Base-by-base conservation (phyloP, 1,284 basidiomycete species). In the Tilletia horrida region DNA sequence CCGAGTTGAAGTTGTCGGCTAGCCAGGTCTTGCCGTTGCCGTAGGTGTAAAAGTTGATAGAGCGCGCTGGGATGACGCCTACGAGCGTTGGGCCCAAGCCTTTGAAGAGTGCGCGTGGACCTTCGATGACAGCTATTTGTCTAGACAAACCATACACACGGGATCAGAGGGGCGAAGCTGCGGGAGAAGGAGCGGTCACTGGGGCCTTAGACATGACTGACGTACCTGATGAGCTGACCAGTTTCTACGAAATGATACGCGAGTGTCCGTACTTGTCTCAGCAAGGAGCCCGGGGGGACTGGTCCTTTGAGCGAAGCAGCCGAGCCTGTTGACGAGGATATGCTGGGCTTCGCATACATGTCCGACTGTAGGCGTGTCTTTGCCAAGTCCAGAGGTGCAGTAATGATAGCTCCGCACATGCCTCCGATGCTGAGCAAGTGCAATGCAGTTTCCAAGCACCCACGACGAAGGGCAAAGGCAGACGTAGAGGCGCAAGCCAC, bases 31-130 rank as follows among this genome's bases (percentile, higher is more conserved):
- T 99, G 62, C 93, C 93, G 77, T 96, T 98, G 23, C 95, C 96
- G 77, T 99, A 99, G 16, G 92, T 91, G 85, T 91, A 98, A 83
- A 98, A 99, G 83, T 97, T 94, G 85, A 98, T 97, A 6, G 93
- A 84, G 62, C 71, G 66, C 1, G 94, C 95, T 0, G 96, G 96
- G 43, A 98, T 88, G 66, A 92, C 94, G 66, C 96, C 96, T 35
- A 95, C 92, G 0, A 99, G 86, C 0, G 93, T 96, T 0, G 96
- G 93, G 0, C 92, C 93, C 2, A 99, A 87, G 63, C 95, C 95
- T 80, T 91, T 93, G 85, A 97, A 97, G 0, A 98, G 84, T 0
- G 95, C 95, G 8, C 88, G 86, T 0, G 91, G 88, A 0, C 93
- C 93, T 83, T 99, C 96, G 69, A 91, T 88, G n/a, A 87, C 87